Base-by-base conservation (phyloP, 2,329 filamentous ascomycete species). In the Fusarium anguioides region DNA sequence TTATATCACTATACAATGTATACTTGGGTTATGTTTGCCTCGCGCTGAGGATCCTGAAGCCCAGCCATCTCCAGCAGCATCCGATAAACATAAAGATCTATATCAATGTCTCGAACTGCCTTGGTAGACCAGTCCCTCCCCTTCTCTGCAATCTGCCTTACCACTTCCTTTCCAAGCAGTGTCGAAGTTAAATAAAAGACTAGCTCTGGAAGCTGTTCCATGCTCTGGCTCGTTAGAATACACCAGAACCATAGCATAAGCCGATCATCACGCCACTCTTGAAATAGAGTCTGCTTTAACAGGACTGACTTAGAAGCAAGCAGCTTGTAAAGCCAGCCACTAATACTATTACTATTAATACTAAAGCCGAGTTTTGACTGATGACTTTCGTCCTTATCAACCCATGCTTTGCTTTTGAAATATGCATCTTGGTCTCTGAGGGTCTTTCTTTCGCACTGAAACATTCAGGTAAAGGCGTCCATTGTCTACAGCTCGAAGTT, bases 241-340 rank as follows among this genome's bases (percentile, higher is more conserved):
- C 86, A 87, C 62, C 88, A 85, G 6, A 84, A 75, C 86, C 86
- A 88, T 1, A 85, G 83, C 15, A 81, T 54, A 2, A 88, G 77
- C 1, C 84, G 76, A 27, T 87, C 84, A 62, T 87, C 83, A 64
- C 87, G 85, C 86, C 86, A 88, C 72, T 88, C 86, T 8, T 79
- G 77, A 18, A 86, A 74, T 2, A 87, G 61, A 0, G 84, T 86
- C 71, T 83, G 79, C 71, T 87, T 88, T 20, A 87, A 70, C 1
- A 82, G 81, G 3, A 77, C 70, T 3, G 80, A 82, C 7, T 74
- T 77, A 3, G 82, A 85, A 2, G 80, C 80, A 12, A 88, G 74
- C 0, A 87, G 75, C 47, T 80, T 80, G 70, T 84, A 83, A 68
- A 79, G 88, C 0, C 85, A 80, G 0, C 84, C 85, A 35, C 81